Evolutionary conservation across 441 rosid genomes (phyloP).

Genomic region (Jatropha multifida): DNA sequence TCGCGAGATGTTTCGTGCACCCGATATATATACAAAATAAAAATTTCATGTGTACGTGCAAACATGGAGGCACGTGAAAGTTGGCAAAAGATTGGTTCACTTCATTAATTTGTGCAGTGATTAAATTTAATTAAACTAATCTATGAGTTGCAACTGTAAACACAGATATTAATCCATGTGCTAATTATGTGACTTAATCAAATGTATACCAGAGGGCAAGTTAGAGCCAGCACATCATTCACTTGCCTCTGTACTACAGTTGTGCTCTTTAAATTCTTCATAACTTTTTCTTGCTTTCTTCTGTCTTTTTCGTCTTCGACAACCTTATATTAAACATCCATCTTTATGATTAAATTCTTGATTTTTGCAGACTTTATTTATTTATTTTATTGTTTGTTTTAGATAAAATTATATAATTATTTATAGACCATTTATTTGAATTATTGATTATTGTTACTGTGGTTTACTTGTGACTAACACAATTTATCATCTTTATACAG

Average conservation of each 20-base stretch:
- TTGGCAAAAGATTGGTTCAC: conserved; percentile 37
- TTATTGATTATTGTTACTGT: too few relatives aligned
- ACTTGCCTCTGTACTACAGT: conserved; percentile 2
- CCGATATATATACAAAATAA: neutral
- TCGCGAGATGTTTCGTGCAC: too few relatives aligned
- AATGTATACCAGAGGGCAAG: neutral
- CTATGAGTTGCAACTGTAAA: neutral
- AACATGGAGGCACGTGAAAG: conserved; percentile 53
- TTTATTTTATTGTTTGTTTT: too few relatives aligned
- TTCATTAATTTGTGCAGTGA: conserved; percentile 13
- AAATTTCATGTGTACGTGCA: conserved; percentile 29
- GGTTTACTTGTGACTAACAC: too few relatives aligned
- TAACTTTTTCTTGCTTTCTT: too few relatives aligned
- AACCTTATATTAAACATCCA: too few relatives aligned
- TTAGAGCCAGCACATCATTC: conserved; percentile 5
- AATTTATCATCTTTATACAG: too few relatives aligned
- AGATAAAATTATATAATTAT: too few relatives aligned
- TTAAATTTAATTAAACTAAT: neutral
- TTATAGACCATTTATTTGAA: too few relatives aligned
- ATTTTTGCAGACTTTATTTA: too few relatives aligned
- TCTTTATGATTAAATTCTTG: too few relatives aligned
- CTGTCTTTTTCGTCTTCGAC: too few relatives aligned
- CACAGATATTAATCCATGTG: neutral
- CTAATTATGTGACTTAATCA: neutral
- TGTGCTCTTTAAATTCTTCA: neutral